Evolutionary conservation across 495 filamentous ascomycete genomes (phyloP).

Genomic region (Xylaria curta): DNA sequence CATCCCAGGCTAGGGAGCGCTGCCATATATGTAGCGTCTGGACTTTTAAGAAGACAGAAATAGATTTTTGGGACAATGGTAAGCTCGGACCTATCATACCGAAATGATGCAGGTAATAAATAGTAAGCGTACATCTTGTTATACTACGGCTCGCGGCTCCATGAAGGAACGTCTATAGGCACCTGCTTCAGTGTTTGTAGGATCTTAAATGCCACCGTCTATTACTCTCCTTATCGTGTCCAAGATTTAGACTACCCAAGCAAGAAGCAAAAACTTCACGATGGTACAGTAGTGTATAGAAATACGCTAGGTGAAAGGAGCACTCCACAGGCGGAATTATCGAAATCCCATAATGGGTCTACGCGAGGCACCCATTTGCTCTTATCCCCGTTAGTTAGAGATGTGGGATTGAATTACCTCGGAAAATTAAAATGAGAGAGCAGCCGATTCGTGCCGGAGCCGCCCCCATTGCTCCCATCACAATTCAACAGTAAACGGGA

Average conservation of each 20-base stretch:
- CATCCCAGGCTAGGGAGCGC: neutral
- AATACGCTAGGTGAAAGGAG: neutral
- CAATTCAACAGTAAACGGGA: conserved; percentile 3
- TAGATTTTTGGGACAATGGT: neutral
- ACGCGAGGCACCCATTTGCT: neutral
- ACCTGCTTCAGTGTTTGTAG: neutral
- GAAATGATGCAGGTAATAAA: neutral
- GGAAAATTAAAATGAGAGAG: neutral
- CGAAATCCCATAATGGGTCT: neutral
- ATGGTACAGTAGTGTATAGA: neutral
- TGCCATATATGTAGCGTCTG: neutral
- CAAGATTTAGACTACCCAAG: neutral
- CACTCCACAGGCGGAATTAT: neutral
- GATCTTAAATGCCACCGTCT: neutral
- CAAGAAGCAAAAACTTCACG: neutral
- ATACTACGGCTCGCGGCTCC: neutral
- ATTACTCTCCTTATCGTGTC: neutral
- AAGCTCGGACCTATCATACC: neutral
- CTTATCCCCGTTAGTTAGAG: conserved; percentile 15
- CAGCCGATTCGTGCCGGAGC: conserved; percentile 3
- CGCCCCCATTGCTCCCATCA: neutral
- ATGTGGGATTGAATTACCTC: conserved; percentile 2
- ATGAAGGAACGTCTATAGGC: neutral
- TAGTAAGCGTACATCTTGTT: conserved; percentile 9
- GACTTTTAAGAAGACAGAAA: neutral